Evolutionary conservation across 768 basidiomycete genomes (phyloP), one percentile per base, ranked within the genome.

Genomic region (Mycena maculata): DNA sequence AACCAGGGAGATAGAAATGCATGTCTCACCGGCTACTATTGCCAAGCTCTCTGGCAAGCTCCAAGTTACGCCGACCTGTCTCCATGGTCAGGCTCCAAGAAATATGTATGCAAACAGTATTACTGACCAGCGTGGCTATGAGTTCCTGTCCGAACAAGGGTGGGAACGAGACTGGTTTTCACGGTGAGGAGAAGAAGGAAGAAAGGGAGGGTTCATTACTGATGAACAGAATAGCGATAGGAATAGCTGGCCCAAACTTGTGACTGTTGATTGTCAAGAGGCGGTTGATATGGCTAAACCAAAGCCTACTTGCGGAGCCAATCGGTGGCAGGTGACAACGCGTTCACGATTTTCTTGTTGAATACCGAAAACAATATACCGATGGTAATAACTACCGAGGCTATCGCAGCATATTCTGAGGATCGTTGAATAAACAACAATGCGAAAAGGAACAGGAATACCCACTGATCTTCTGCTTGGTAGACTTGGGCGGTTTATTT

Each of bases 151-250:
- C 91, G 84, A 18, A 90, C 75, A 15, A 86, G 48, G 67, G 61
- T 12, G 67, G 67, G 23, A 68, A 63, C 2, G 61, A 68, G 1
- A 72, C 86, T 47, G 9, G 16, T 16, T 9, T 9, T 38, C 9
- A 38, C 36, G 36, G 36, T 16, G 16, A 16, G 16, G 36, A 38
- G 36, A n/a, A n/a, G n/a, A n/a, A n/a, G n/a, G n/a, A n/a, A n/a
- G n/a, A n/a, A n/a, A n/a, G n/a, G n/a, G n/a, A n/a, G n/a, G n/a
- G n/a, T n/a, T n/a, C n/a, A n/a, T n/a, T n/a, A n/a, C n/a, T n/a
- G n/a, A 90, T 73, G 70, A 90, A 87, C 41, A 90, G 79, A 48
- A 89, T 80, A 52, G 70, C 87, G 31, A 90, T 86, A 0, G 88
- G 87, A 55, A 89, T 88, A 10, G 82, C 64, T 80, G 83, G 86